Conservation (phyloP, 2,329 filamentous ascomycete genomes). For the Verticillium alfalfae region DNA sequence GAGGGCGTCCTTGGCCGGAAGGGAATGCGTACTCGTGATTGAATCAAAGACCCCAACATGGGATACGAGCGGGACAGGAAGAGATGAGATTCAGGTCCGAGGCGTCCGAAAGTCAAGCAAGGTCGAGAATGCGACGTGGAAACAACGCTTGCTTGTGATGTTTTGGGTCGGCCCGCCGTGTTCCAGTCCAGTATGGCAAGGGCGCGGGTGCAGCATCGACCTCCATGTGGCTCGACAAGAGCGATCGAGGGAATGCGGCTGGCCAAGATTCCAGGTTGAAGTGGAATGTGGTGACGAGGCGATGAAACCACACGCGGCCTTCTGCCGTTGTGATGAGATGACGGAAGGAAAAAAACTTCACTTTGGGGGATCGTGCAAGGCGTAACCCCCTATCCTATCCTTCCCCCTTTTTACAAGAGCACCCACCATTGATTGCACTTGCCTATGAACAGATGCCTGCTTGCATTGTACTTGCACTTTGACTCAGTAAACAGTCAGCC, state of each 20-base stretch:
- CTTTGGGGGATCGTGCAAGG: not conserved
- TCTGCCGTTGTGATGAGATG: not conserved
- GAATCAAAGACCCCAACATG: not conserved
- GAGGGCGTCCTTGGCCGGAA: not conserved
- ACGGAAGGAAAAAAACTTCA: not conserved
- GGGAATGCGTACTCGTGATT: not conserved
- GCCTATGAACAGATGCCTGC: too few relatives aligned
- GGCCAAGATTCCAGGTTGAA: not conserved
- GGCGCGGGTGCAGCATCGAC: not conserved
- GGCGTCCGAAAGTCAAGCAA: not conserved
- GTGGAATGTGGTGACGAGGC: not conserved
- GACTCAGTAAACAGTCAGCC: not conserved
- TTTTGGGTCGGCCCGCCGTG: not conserved
- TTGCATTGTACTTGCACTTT: not conserved
- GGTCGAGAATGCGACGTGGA: not conserved
- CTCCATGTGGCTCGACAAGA: not conserved
- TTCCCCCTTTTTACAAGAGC: too few relatives aligned
- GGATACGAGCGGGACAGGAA: not conserved
- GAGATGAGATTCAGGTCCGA: not conserved
- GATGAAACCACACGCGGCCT: not conserved
- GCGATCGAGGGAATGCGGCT: not conserved
- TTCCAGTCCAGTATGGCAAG: not conserved
- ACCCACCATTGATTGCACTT: too few relatives aligned
- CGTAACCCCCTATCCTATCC: not conserved
- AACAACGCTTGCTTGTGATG: not conserved